Conservation (phyloP, 495 filamentous ascomycete species). For the Talaromyces proteolyticus region DNA sequence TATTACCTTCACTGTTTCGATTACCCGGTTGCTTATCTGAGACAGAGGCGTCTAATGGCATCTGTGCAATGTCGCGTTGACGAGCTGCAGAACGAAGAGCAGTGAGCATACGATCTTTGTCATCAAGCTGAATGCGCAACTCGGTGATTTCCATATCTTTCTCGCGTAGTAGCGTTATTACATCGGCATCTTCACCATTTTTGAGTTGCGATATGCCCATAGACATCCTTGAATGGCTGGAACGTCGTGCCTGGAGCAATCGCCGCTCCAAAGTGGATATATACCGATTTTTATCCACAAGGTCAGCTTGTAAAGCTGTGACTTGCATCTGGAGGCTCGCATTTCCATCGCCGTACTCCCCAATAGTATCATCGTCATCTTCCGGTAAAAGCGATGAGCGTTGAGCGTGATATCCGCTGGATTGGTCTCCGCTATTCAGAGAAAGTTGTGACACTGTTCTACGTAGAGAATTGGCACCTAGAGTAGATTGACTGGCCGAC, state of each 20-base stretch:
- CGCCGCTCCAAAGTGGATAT: slow-evolving; percentile 90
- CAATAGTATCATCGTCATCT: slow-evolving; percentile 68
- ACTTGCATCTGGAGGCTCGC: slow-evolving; percentile 78
- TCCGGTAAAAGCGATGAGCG: slow-evolving; percentile 32
- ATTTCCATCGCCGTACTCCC: slow-evolving; percentile 81
- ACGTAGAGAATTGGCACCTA: slow-evolving; percentile 50
- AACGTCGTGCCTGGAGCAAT: slow-evolving; percentile 82
- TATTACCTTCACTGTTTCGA: slow-evolving; percentile 23
- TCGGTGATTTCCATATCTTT: slow-evolving; percentile 94
- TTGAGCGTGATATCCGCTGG: slow-evolving; percentile 28
- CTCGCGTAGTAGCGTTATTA: slow-evolving; percentile 66
- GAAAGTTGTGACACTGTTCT: slow-evolving; percentile 65
- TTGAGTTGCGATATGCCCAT: slow-evolving; percentile 57
- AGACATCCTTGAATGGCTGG: slow-evolving; percentile 82
- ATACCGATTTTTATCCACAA: slow-evolving; percentile 92
- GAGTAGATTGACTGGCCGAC: slow-evolving; percentile 64
- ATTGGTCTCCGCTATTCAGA: slow-evolving; percentile 31
- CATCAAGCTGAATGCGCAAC: slow-evolving; percentile 81
- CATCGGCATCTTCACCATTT: slow-evolving; percentile 57
- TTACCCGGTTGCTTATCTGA: slow-evolving; percentile 26
- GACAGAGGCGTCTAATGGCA: slow-evolving; percentile 34
- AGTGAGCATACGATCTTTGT: slow-evolving; percentile 90
- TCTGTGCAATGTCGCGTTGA: slow-evolving; percentile 79
- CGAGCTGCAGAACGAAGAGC: slow-evolving; percentile 82
- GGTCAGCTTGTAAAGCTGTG: slow-evolving; percentile 83